phyloP scores from a whole-genome alignment of 2,329 filamentous ascomycete species.

The Colletotrichum incanum region DNA sequence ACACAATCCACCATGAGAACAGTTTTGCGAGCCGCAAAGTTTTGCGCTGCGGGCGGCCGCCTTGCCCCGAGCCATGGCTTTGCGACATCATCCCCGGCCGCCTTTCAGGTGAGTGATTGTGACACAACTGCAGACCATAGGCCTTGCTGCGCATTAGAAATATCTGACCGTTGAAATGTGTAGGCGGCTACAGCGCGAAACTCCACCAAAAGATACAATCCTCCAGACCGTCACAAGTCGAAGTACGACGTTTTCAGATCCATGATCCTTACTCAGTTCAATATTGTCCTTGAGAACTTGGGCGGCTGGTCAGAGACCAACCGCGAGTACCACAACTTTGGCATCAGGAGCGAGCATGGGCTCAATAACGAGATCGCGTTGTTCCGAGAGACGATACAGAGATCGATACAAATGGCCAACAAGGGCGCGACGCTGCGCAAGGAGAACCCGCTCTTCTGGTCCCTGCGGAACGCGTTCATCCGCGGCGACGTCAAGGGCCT shows the following conservation, averaged over 20 bases:
- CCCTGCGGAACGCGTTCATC: conserved; percentile 74
- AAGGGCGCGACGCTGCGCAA: conserved; percentile 54
- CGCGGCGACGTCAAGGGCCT: conserved; percentile 66
- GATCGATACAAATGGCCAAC: conserved; percentile 63
- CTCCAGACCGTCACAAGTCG: not conserved
- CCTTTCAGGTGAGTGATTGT: conserved; percentile 34
- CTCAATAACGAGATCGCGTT: conserved; percentile 61
- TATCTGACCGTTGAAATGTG: not conserved
- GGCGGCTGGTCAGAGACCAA: conserved; percentile 40
- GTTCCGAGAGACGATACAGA: conserved; percentile 63
- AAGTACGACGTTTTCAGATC: conserved; percentile 42
- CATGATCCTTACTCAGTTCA: conserved; percentile 43
- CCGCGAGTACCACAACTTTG: conserved; percentile 43
- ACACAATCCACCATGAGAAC: conserved; percentile 39
- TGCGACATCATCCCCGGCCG: conserved; percentile 30
- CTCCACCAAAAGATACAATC: not conserved
- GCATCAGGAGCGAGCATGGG: conserved; percentile 53
- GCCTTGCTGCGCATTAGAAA: not conserved
- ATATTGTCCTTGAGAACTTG: conserved; percentile 36
- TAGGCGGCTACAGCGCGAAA: not conserved
- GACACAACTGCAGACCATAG: not conserved
- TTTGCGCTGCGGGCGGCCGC: conserved; percentile 27
- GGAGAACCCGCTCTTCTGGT: conserved; percentile 71
- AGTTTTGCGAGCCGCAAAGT: conserved; percentile 30
- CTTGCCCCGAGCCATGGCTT: conserved; percentile 39